Percentiles rank a stretch among this genome's conserved stretches.
Conservation (phyloP, 2,329 filamentous ascomycete species). For the Colletotrichum sansevieriae region DNA sequence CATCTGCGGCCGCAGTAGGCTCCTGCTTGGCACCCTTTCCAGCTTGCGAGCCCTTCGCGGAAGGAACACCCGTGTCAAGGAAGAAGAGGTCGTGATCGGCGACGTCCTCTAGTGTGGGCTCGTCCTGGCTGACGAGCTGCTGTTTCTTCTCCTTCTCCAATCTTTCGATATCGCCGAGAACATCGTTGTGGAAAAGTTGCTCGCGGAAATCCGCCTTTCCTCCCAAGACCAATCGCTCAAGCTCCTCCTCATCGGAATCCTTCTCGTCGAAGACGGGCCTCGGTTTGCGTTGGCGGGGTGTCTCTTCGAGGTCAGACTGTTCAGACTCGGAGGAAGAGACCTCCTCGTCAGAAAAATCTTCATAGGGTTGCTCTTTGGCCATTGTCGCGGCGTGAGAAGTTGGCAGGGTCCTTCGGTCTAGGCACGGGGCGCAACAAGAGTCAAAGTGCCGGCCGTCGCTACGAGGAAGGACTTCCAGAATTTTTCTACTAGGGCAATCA, state of each 20-base stretch:
- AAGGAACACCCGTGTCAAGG: conserved; percentile 75
- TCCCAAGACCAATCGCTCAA: conserved; percentile 90
- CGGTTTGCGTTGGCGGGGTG: conserved; percentile 43
- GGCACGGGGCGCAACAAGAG: conserved; percentile 7
- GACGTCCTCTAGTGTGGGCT: conserved; percentile 66
- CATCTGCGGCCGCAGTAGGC: conserved; percentile 49
- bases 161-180: conserved; percentile 49
- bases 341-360: conserved; percentile 41
- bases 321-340: conserved; percentile 35
- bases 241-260: conserved; percentile 85
- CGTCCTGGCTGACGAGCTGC: conserved; percentile 55
- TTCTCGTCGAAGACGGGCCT: conserved; percentile 66
- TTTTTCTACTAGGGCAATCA: conserved; percentile 37
- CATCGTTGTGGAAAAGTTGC: conserved; percentile 73
- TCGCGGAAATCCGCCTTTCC: conserved; percentile 85
- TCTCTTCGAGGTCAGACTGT: conserved; percentile 46
- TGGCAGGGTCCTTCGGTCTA: conserved; percentile 6
- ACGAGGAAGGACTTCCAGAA: conserved; percentile 31
- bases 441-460: neutral
- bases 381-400: conserved; percentile 30
- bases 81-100: conserved; percentile 90
- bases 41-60: conserved; percentile 50
- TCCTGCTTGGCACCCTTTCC: conserved; percentile 46
- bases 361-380: conserved; percentile 42
- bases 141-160: conserved; percentile 50